phyloP scores from a whole-genome alignment of 2,329 filamentous ascomycete genomes.

The Diatrype stigma region DNA sequence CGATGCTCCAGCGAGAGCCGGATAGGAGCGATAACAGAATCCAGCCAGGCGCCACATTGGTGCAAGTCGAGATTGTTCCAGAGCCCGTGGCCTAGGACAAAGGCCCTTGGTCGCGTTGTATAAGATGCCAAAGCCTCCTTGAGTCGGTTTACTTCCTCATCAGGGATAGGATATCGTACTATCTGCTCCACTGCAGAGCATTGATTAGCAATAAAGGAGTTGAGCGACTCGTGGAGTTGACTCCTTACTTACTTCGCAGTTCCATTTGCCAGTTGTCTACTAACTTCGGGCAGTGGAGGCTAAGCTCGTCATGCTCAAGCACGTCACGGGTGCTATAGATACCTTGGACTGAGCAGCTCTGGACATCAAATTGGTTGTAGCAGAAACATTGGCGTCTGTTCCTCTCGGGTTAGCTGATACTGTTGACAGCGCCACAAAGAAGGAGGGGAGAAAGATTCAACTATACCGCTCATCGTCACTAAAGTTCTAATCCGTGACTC shows the following conservation, averaged over 20 bases:
- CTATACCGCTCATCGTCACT: slow-evolving; percentile 35
- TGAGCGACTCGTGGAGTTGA: neutral
- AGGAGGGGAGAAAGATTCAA: neutral
- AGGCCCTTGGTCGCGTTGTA: slow-evolving; percentile 32
- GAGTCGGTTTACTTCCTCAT: slow-evolving; percentile 35
- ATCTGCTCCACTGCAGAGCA: slow-evolving; percentile 36
- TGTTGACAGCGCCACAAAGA: neutral
- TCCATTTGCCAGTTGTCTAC: slow-evolving; percentile 25
- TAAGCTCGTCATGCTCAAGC: slow-evolving; percentile 35
- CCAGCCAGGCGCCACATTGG: slow-evolving; percentile 37
- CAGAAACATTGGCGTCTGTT: slow-evolving; percentile 41
- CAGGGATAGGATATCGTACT: slow-evolving; percentile 37
- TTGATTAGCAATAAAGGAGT: slow-evolving; percentile 6
- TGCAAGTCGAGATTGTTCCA: slow-evolving; percentile 43
- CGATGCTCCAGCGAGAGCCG: slow-evolving; percentile 15
- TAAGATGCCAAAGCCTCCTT: slow-evolving; percentile 27
- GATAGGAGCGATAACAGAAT: slow-evolving; percentile 30
- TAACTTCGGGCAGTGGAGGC: slow-evolving; percentile 34
- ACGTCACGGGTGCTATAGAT: slow-evolving; percentile 45
- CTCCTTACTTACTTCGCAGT: slow-evolving; percentile 19
- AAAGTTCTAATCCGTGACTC: slow-evolving; percentile 47
- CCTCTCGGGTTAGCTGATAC: slow-evolving; percentile 2
- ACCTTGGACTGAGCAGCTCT: slow-evolving; percentile 43
- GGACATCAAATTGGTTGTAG: slow-evolving; percentile 45
- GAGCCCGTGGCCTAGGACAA: slow-evolving; percentile 43